Evolutionary conservation across 352 stramenopile species (phyloP).

Genomic region (Plasmopara muralis): DNA sequence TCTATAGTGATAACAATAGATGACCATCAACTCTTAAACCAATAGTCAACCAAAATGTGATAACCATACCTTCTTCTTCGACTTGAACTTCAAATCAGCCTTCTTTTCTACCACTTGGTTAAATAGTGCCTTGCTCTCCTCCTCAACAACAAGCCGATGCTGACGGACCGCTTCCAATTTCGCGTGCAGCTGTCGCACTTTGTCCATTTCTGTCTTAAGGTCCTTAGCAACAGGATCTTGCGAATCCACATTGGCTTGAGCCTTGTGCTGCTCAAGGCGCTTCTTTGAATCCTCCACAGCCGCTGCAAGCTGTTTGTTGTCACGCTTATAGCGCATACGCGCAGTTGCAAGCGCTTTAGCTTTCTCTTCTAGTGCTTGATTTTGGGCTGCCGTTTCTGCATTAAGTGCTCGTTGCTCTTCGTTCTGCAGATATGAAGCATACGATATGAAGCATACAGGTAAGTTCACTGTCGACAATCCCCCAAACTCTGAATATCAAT

Average conservation of each 20-base stretch:
- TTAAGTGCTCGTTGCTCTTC: constrained; percentile 84
- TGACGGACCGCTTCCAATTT: constrained; percentile 82
- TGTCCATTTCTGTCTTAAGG: constrained; percentile 81
- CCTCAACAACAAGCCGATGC: constrained; percentile 78
- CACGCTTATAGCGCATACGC: constrained; percentile 85
- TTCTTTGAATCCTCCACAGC: constrained; percentile 81
- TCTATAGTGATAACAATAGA: constrained; percentile 23
- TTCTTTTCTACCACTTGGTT: constrained; percentile 88
- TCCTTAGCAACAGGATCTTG: constrained; percentile 77
- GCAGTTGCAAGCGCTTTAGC: constrained; percentile 79
- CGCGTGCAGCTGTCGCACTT: constrained; percentile 71
- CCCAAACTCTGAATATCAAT: neutral
- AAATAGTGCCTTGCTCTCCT: constrained; percentile 86
- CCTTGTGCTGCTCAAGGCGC: constrained; percentile 71
- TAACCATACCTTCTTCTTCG: constrained; percentile 72
- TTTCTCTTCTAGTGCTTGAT: constrained; percentile 83
- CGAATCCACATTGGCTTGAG: constrained; percentile 60
- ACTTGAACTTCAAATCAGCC: constrained; percentile 84
- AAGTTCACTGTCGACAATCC: neutral
- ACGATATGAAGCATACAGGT: constrained; percentile 1
- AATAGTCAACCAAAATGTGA: neutral
- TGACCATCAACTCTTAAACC: neutral
- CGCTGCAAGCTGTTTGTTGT: constrained; percentile 73
- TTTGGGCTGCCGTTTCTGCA: constrained; percentile 72
- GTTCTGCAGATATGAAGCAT: constrained; percentile 37